A percentile compares a stretch with the other conserved stretches of the same genome.
Evolutionary conservation across 345 rosid genomes (phyloP).

Genomic region (Carallia pectinifolia): DNA sequence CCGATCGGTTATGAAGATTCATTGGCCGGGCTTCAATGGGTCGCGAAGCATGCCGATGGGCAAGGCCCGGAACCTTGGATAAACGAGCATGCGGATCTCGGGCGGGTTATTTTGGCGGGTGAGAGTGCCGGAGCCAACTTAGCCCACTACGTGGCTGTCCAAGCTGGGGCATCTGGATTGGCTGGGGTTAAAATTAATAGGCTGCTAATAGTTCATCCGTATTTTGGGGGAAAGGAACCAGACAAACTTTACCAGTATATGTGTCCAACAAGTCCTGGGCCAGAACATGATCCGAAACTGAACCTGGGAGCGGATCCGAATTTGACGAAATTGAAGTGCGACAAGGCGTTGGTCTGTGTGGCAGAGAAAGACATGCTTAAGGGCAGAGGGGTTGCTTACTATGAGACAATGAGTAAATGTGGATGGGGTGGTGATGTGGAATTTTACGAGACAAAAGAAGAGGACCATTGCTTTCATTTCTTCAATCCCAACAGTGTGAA

Average conservation of each 20-base stretch:
- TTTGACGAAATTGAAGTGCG: slow-evolving; percentile 36
- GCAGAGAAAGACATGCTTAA: neutral
- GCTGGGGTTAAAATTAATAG: slow-evolving; percentile 8
- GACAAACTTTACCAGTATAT: slow-evolving; percentile 26
- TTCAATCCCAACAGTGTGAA: slow-evolving; percentile 24
- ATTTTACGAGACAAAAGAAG: slow-evolving; percentile 11
- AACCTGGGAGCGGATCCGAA: slow-evolving; percentile 43
- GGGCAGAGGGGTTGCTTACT: slow-evolving; percentile 13
- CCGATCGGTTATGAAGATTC: slow-evolving; percentile 25
- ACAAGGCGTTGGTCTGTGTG: slow-evolving; percentile 29
- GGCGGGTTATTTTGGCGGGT: slow-evolving; percentile 16
- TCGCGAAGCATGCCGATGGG: slow-evolving; percentile 11
- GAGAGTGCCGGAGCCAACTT: slow-evolving; percentile 27
- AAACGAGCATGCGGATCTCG: slow-evolving; percentile 17
- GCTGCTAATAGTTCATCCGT: slow-evolving; percentile 22
- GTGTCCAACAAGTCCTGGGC: slow-evolving; percentile 37
- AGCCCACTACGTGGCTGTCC: slow-evolving; percentile 22
- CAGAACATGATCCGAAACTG: slow-evolving; percentile 42
- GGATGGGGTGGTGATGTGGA: slow-evolving; percentile 19
- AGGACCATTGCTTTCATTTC: slow-evolving; percentile 26
- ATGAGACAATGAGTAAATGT: slow-evolving; percentile 8
- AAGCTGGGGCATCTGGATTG: slow-evolving; percentile 18
- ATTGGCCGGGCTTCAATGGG: slow-evolving; percentile 17
- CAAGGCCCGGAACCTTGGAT: slow-evolving; percentile 30
- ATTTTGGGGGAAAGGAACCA: slow-evolving; percentile 44